Base-by-base conservation (phyloP, 2,329 filamentous ascomycete species). In the Macrophomina tecta region DNA sequence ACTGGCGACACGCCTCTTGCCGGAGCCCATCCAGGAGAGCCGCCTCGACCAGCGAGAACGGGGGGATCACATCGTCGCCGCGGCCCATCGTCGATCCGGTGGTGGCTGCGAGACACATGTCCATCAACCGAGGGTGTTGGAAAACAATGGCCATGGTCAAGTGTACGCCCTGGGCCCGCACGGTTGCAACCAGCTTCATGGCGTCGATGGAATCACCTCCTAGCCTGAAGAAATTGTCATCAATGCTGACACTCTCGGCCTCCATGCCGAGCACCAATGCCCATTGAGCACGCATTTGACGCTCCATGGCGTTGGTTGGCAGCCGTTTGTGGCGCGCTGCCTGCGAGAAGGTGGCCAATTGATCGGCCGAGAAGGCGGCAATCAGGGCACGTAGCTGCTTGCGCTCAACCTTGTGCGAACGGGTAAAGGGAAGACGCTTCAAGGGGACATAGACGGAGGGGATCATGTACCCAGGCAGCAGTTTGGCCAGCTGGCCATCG, bases 401-500 rank as follows among this genome's bases (percentile, higher is more conserved):
- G 9, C 73, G 69, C 56, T 76, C 70, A 14, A 67, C 64, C 55
- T 86, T 86, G 0, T 80, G 77, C 8, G 83, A 84, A 1, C 78
- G 73, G 8, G 81, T 70, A 1, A 79, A 72, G 0, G 83, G 84
- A 18, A 85, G 71, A 6, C 76, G 67, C 30, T 75, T 78, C 36
- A 85, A 69, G 0, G 79, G 77, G 9, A 84, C 79, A 63, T 81
- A 84, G 16, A 78, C 77, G 0, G 75, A 75, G 0, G 83, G 79
- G 0, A 81, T 72, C 78, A 81, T 81, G 68, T 80, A 78, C 7
- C 36, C 38, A 5, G 75, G 75, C 9, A 77, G 52, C 14, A 67
- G 58, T 18, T 69, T 49, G 5, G 55, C 42, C 23, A 73, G 48
- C 36, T 38, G 36, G 7, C 36, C 36, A 38, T 38, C 32, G 16